A percentile compares a stretch with the other conserved stretches of the same genome.
Evolutionary conservation across 2,329 filamentous ascomycete genomes (phyloP).

Genomic region (Aureobasidium subglaciale): DNA sequence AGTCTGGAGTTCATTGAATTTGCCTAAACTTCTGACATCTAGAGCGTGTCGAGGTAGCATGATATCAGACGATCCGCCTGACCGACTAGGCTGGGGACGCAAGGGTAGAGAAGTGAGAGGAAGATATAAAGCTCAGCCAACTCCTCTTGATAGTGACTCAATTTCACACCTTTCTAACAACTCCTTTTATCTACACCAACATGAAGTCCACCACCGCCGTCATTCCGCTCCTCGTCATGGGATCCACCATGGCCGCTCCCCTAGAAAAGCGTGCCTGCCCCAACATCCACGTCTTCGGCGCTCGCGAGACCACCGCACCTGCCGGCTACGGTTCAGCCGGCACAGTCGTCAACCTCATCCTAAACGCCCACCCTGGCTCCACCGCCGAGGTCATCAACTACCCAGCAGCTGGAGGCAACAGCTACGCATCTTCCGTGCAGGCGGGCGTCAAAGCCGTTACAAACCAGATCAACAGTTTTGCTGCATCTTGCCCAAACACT

Average conservation of each 20-base stretch:
- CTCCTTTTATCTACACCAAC: neutral
- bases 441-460: slow-evolving; percentile 54
- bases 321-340: slow-evolving; percentile 36
- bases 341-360: slow-evolving; percentile 35
- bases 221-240: slow-evolving; percentile 7
- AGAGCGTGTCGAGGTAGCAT: neutral
- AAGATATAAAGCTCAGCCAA: neutral
- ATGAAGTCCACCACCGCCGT: slow-evolving; percentile 5
- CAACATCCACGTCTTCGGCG: slow-evolving; percentile 39
- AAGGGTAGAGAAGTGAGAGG: neutral
- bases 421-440: slow-evolving; percentile 51
- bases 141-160: neutral
- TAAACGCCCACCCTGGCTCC: slow-evolving; percentile 33
- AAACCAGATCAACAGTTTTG: slow-evolving; percentile 52
- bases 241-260: slow-evolving; percentile 28
- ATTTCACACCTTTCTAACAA: neutral
- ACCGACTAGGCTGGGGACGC: neutral
- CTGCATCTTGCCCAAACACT: slow-evolving; percentile 49
- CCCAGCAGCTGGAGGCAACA: slow-evolving; percentile 56
- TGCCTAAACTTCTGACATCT: slow-evolving; percentile 1
- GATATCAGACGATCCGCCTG: neutral
- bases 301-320: slow-evolving; percentile 36
- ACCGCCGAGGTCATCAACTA: slow-evolving; percentile 38
- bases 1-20: slow-evolving; percentile 1
- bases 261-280: slow-evolving; percentile 35